phyloP scores from a whole-genome alignment of 345 rosid genomes.

The Anacardium occidentale region DNA sequence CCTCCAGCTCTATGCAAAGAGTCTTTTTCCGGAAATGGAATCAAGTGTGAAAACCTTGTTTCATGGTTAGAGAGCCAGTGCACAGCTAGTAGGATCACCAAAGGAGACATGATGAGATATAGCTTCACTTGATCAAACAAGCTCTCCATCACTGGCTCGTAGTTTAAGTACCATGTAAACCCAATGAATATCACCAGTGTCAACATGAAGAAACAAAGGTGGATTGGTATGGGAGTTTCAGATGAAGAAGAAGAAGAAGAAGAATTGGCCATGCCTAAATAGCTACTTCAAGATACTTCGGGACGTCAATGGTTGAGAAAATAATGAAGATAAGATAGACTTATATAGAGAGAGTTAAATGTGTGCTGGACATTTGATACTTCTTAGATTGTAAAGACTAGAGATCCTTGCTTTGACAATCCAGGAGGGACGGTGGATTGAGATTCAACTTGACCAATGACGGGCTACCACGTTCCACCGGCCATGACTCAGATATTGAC shows the following conservation, averaged over 20 bases:
- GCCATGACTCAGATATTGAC: background rate
- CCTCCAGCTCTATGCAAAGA: constrained; percentile 54
- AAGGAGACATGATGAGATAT: constrained; percentile 40
- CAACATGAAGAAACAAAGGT: constrained; percentile 47
- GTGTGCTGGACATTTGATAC: background rate
- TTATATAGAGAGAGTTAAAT: background rate
- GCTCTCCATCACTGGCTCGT: constrained; percentile 49
- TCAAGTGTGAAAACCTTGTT: constrained; percentile 23
- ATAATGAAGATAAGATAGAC: background rate
- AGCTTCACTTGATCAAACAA: constrained; percentile 48
- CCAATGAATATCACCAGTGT: constrained; percentile 41
- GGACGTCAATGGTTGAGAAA: too few species aligned
- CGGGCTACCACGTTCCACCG: constrained; percentile 18
- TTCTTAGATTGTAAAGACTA: background rate
- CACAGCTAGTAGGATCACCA: constrained; percentile 44
- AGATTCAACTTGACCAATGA: background rate
- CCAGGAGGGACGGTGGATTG: constrained; percentile 9
- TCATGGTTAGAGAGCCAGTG: constrained; percentile 44
- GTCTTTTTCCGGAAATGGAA: constrained; percentile 40
- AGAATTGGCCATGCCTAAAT: background rate
- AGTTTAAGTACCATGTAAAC: constrained; percentile 51
- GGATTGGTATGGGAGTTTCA: too few species aligned
- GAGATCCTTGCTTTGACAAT: constrained; percentile 1
- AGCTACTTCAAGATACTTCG: too few species aligned
- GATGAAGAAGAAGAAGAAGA: too few species aligned